Base-by-base conservation (phyloP, 352 stramenopile species). In the Phytopythium boreale region DNA sequence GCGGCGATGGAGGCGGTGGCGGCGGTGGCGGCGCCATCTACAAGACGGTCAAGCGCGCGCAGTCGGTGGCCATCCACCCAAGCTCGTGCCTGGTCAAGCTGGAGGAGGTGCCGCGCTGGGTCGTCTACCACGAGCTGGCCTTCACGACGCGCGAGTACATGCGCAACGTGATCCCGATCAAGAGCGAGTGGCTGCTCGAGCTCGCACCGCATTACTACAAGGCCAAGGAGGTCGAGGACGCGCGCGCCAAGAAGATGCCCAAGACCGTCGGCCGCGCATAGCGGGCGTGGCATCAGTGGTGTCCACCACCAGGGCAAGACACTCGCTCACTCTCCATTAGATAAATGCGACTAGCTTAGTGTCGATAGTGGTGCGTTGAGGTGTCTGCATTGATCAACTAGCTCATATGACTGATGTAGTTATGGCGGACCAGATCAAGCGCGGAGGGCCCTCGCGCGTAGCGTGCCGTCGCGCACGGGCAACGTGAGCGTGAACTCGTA, bases 121-220 rank as follows among this genome's bases (percentile, higher is more conserved):
- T 99, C 22, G 78, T 99, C n/a, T 99, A 98, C 73, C 98, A 99
- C 79, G 97, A 99, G 78, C 79, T 99, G 17, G 96, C 97, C 20
- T 99, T 99, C 74, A 99, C 97, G 27, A 99, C 94, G 0, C 99
- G 99, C 73, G 97, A 99, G 74, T 99, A 98, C 79, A 99, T 99
- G 93, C 89, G 98, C 46, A 80, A 97, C 43, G 94, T 99, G 34
- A 90, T 96, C 41, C 95, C 95, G 11, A 99, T 99, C 70, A 93
- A 99, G 66, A 86, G 91, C 14, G 87, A 98, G 66, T 99, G 98
- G 98, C 78, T 99, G 6, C 84, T 98, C 52, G 97, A 99, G 71
- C 97, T 99, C 59, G 98, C 98, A 24, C 98, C 98, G 44, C 98
- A 99, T 79, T 99, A 99, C 77, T 99, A 99, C 80, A 98, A 99